These are phyloP conservation scores for Blastobotrys malaysiensis DNA, from an alignment of 1,139 yeast species.

Conservation along the genomic window DNA sequence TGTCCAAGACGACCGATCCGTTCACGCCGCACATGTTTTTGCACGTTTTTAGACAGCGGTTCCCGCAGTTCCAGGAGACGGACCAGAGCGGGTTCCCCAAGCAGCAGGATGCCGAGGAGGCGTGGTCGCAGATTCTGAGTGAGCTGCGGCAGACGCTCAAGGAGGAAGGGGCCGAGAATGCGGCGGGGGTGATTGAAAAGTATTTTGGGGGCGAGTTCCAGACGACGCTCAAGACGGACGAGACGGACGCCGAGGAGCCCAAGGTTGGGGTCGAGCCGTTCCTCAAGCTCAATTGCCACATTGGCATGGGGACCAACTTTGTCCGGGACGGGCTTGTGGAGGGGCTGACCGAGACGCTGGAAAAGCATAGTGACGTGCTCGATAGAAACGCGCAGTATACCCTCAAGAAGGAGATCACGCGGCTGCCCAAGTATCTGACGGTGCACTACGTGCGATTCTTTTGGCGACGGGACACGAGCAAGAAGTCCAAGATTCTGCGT, in stretches of 20 bases:
- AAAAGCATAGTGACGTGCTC: constrained; percentile 67
- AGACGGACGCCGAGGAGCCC: constrained; percentile 49
- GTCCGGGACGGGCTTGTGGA: constrained; percentile 77
- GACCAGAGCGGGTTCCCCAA: constrained; percentile 66
- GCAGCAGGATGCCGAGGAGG: constrained; percentile 98
- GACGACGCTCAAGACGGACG: constrained; percentile 53
- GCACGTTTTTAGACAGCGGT: constrained; percentile 39
- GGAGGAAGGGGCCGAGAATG: constrained; percentile 11
- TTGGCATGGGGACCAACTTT: constrained; percentile 77
- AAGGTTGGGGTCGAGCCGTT: constrained; percentile 49
- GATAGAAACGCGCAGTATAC: constrained; percentile 67
- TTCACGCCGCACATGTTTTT: constrained; percentile 56
- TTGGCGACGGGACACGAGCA: constrained; percentile 90
- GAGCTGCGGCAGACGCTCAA: constrained; percentile 38
- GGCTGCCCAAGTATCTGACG: constrained; percentile 81
- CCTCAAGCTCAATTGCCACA: constrained; percentile 81
- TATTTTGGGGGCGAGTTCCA: constrained; percentile 62
- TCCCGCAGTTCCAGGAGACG: constrained; percentile 84
- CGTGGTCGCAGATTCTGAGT: constrained; percentile 71
- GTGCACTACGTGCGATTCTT: constrained; percentile 91
- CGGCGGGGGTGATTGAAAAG: constrained; percentile 41
- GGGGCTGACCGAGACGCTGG: constrained; percentile 71
- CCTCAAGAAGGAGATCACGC: constrained; percentile 61
- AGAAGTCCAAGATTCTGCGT: constrained; percentile 88
- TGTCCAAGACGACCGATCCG: constrained; percentile 30